Conservation (phyloP, 768 basidiomycete species). For the Dentipellis fragilis region DNA sequence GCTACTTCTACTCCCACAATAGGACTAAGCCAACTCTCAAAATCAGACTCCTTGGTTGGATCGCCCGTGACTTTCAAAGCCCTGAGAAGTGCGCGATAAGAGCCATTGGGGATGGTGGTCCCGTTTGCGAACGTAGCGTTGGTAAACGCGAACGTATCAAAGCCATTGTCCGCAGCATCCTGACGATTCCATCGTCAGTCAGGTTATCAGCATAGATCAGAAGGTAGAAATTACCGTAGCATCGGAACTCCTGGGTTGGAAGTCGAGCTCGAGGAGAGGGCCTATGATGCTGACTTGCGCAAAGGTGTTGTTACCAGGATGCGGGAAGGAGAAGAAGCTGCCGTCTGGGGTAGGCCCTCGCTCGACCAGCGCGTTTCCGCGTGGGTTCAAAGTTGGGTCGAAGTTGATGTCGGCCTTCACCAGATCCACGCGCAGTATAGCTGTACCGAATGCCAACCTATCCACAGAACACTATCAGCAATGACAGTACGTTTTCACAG, state of each 20-base stretch:
- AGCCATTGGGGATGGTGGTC: neutral
- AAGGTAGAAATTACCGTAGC: neutral
- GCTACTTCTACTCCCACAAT: neutral
- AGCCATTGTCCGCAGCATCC: neutral
- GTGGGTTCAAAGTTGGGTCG: conserved; percentile 27
- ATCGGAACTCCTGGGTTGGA: conserved; percentile 35
- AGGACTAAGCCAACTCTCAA: neutral
- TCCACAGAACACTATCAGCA: neutral
- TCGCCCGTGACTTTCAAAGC: neutral
- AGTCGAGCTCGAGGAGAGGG: conserved; percentile 35
- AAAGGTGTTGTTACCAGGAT: conserved; percentile 29
- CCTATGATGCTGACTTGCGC: conserved; percentile 31
- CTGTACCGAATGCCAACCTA: conserved; percentile 41
- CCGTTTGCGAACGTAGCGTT: neutral
- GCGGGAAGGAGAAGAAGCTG: conserved; percentile 30
- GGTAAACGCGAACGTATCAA: neutral
- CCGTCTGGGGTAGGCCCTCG: conserved; percentile 13
- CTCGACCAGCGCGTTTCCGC: conserved; percentile 1
- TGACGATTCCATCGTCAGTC: neutral
- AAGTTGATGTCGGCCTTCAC: conserved; percentile 33
- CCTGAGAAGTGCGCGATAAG: neutral
- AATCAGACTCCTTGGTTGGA: neutral
- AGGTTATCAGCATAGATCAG: neutral
- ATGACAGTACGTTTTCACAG: neutral
- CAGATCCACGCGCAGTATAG: conserved; percentile 36